A percentile compares a stretch with the other conserved stretches of the same genome.
phyloP scores from a whole-genome alignment of 495 filamentous ascomycete genomes.

The Aspergillus bertholletiae region DNA sequence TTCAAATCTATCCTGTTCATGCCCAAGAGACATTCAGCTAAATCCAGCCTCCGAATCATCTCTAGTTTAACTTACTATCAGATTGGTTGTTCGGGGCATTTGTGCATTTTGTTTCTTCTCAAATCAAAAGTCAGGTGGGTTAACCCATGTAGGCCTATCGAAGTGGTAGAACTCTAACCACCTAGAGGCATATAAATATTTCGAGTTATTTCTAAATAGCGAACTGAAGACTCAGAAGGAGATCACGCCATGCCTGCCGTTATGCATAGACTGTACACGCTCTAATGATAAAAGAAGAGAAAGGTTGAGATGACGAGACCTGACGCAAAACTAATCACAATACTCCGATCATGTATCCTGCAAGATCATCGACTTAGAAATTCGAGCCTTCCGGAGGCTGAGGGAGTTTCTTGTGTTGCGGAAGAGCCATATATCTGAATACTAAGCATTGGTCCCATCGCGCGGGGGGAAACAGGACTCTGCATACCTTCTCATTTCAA shows the following conservation, averaged over 20 bases:
- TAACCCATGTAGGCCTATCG: neutral
- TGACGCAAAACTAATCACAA: slow-evolving; percentile 26
- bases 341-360: slow-evolving; percentile 29
- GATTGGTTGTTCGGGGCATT: neutral
- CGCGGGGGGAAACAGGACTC: neutral
- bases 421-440: slow-evolving; percentile 86
- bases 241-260: slow-evolving; percentile 31
- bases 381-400: slow-evolving; percentile 88
- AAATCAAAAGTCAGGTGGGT: neutral
- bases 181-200: neutral
- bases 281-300: slow-evolving; percentile 29
- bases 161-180: neutral
- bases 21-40: slow-evolving; percentile 4
- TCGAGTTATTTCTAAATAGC: slow-evolving; percentile 5
- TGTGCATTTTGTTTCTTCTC: neutral
- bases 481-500: slow-evolving; percentile 74
- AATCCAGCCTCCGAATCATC: neutral
- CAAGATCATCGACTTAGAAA: slow-evolving; percentile 42
- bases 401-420: slow-evolving; percentile 88
- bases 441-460: slow-evolving; percentile 11
- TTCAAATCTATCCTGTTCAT: slow-evolving; percentile 13
- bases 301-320: slow-evolving; percentile 25
- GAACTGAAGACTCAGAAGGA: slow-evolving; percentile 21
- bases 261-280: slow-evolving; percentile 44
- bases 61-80: neutral